Evolutionary conservation across 2,329 filamentous ascomycete genomes (phyloP).

Genomic region (Sarocladium brachiariae): DNA sequence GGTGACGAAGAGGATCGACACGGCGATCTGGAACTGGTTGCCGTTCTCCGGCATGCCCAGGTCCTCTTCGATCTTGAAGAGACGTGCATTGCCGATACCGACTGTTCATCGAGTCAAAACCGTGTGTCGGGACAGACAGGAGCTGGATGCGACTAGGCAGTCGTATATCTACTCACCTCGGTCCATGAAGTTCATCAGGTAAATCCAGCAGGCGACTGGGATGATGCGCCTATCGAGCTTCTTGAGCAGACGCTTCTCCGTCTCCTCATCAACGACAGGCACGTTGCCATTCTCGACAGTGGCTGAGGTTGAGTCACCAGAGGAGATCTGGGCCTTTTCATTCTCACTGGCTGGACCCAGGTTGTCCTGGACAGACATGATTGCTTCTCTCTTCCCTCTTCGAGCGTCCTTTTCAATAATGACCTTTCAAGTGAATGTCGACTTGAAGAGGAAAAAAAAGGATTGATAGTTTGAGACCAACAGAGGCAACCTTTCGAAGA

Average conservation of each 20-base stretch:
- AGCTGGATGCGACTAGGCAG: no score
- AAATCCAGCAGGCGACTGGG: slow-evolving; percentile 25
- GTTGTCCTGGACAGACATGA: slow-evolving; percentile 2
- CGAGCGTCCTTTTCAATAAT: no score
- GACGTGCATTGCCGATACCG: slow-evolving; percentile 52
- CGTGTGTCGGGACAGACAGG: no score
- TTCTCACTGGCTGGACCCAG: slow-evolving; percentile 1
- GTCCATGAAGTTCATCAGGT: slow-evolving; percentile 30
- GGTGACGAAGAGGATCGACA: slow-evolving; percentile 34
- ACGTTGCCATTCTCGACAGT: neutral
- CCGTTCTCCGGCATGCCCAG: slow-evolving; percentile 40
- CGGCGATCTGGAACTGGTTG: slow-evolving; percentile 50
- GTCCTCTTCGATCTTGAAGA: slow-evolving; percentile 51
- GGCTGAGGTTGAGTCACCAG: neutral
- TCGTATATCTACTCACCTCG: slow-evolving; percentile 24
- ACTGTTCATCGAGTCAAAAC: neutral
- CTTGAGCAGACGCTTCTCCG: slow-evolving; percentile 17
- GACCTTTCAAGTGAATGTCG: neutral
- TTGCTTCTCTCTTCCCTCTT: no score
- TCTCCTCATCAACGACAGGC: slow-evolving; percentile 15
- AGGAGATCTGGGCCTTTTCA: slow-evolving; percentile 2
- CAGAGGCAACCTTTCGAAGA: neutral
- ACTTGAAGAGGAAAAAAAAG: neutral
- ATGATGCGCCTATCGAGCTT: slow-evolving; percentile 27
- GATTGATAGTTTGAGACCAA: neutral